Percentiles rank a stretch among this genome's conserved stretches.
These are phyloP conservation scores for Saccharomycopsis schoenii DNA, from an alignment of 805 yeast genomes.

Conservation along the genomic window DNA sequence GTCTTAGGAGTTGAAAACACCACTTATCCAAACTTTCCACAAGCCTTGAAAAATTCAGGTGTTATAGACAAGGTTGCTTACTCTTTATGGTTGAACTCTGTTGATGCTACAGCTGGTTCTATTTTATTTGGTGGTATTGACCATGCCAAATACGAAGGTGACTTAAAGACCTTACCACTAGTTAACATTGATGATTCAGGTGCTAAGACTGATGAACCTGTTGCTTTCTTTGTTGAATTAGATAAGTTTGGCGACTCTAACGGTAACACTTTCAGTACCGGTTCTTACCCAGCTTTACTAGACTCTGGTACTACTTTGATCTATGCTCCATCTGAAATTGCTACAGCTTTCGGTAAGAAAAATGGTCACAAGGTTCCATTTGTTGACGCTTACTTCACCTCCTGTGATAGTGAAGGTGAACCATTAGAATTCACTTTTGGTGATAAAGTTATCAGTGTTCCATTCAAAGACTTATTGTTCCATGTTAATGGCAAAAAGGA, in stretches of 20 bases:
- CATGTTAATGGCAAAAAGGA: slow-evolving; percentile 13
- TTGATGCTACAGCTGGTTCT: slow-evolving; percentile 36
- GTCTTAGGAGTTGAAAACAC: slow-evolving; percentile 23
- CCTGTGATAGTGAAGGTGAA: slow-evolving; percentile 32
- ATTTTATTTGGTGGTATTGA: slow-evolving; percentile 68
- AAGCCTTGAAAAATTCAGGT: slow-evolving; percentile 48
- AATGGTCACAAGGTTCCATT: slow-evolving; percentile 27
- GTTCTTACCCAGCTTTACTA: slow-evolving; percentile 31
- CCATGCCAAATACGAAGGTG: slow-evolving; percentile 49
- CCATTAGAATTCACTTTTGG: slow-evolving; percentile 43
- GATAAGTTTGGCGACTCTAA: neutral
- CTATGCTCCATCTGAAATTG: slow-evolving; percentile 33
- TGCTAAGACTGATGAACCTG: slow-evolving; percentile 33
- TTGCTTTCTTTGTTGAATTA: slow-evolving; percentile 35
- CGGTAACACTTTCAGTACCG: slow-evolving; percentile 15
- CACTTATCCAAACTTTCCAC: slow-evolving; percentile 59
- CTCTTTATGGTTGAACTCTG: slow-evolving; percentile 49
- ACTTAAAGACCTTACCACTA: slow-evolving; percentile 39
- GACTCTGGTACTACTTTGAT: slow-evolving; percentile 55
- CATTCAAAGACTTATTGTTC: slow-evolving; percentile 30
- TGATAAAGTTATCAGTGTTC: slow-evolving; percentile 43
- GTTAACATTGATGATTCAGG: slow-evolving; percentile 31
- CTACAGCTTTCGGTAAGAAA: slow-evolving; percentile 20
- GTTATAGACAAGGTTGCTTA: slow-evolving; percentile 45
- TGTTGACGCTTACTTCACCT: slow-evolving; percentile 37